phyloP scores from a whole-genome alignment of 2,329 filamentous ascomycete genomes.

The Emmonsiellopsis sp. region DNA sequence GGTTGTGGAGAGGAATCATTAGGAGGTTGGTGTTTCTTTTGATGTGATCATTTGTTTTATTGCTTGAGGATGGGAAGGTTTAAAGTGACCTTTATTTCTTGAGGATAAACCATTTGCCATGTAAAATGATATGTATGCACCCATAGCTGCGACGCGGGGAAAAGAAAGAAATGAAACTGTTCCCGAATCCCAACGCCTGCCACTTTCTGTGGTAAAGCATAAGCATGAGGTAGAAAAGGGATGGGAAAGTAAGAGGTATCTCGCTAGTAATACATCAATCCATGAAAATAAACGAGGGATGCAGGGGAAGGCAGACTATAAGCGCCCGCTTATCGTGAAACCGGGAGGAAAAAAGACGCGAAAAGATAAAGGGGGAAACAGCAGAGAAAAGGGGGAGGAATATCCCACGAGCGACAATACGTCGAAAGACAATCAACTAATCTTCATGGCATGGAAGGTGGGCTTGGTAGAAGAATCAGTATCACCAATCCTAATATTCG shows the following conservation, averaged over 20 bases:
- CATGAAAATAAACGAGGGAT: background rate
- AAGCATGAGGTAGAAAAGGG: background rate
- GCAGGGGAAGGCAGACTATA: background rate
- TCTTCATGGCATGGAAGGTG: background rate
- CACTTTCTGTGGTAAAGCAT: background rate
- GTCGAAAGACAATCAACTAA: background rate
- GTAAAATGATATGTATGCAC: too few relatives aligned
- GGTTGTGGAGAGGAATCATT: conserved; percentile 65
- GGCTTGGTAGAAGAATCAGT: too few relatives aligned
- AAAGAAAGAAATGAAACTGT: too few relatives aligned
- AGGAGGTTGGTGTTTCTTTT: conserved; percentile 5
- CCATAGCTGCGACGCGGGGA: too few relatives aligned
- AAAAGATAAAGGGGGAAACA: background rate
- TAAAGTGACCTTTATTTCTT: too few relatives aligned
- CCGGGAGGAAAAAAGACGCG: background rate
- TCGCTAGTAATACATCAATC: background rate
- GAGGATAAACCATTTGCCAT: too few relatives aligned
- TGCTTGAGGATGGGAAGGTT: background rate
- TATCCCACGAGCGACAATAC: too few relatives aligned
- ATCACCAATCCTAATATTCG: background rate
- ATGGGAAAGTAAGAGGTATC: background rate
- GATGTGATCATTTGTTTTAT: background rate
- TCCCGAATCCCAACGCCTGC: too few relatives aligned
- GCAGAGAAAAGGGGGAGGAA: background rate
- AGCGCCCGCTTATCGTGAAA: background rate